phyloP scores from a whole-genome alignment of 306 rosid genomes.

The Rubus idaeus region DNA sequence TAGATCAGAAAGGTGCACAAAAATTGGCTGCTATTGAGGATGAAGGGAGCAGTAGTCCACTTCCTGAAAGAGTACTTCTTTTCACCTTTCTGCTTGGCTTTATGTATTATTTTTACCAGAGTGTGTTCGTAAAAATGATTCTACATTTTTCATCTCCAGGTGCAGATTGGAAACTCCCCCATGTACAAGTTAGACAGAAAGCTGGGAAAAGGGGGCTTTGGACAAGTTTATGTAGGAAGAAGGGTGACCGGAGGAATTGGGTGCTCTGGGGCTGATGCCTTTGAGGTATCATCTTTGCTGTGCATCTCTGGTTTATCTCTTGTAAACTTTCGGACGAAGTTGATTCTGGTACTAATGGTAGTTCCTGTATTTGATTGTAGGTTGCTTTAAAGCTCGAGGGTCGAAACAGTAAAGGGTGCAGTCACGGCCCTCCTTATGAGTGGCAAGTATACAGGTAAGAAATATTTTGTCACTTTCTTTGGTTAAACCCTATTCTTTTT shows the following conservation, averaged over 20 bases:
- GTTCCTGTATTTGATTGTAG: conserved; percentile 21
- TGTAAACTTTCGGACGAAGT: not conserved
- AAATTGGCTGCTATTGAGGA: conserved; percentile 34
- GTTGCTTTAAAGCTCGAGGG: conserved; percentile 44
- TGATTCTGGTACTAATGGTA: conserved; percentile 6
- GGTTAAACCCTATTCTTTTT: conserved; percentile 2
- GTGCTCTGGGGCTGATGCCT: conserved; percentile 30
- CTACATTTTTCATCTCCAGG: conserved; percentile 14
- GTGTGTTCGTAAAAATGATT: not conserved
- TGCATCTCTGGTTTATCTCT: conserved; percentile 5
- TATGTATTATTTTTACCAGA: not conserved
- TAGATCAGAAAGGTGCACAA: conserved; percentile 32
- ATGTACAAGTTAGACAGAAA: conserved; percentile 36
- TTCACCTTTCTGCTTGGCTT: not conserved
- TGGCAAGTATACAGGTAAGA: conserved; percentile 45
- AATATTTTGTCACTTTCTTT: not conserved
- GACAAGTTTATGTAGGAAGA: conserved; percentile 41
- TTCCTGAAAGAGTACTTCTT: conserved; percentile 36
- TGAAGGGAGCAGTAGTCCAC: conserved; percentile 37
- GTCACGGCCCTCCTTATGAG: conserved; percentile 41
- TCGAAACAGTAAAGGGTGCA: conserved; percentile 38
- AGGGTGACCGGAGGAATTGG: conserved; percentile 33
- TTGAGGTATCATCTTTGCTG: conserved; percentile 26
- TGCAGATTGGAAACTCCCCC: conserved; percentile 37
- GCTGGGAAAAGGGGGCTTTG: conserved; percentile 42